Evolutionary conservation across 192 early-diverging fungal species (phyloP).

Genomic region (Podila minutissima): DNA sequence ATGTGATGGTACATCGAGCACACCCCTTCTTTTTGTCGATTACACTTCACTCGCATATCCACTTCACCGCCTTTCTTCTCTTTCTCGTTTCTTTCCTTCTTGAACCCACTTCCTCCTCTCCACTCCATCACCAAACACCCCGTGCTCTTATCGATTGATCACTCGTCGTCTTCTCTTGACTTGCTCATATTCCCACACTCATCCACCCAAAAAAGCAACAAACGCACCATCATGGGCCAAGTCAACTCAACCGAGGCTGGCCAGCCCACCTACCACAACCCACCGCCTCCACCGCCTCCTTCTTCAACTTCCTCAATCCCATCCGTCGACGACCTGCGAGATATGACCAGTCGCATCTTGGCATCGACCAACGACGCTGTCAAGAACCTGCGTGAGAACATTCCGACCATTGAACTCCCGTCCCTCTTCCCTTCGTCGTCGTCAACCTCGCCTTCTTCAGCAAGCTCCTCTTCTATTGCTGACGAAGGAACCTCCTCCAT

Average conservation of each 20-base stretch:
- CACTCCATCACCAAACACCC: not conserved
- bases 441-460: not conserved
- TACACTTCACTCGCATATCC: too few species aligned
- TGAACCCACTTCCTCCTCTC: not conserved
- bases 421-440: slow-evolving; percentile 1
- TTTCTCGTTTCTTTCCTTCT: not conserved
- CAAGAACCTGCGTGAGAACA: slow-evolving; percentile 41
- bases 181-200: too few species aligned
- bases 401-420: slow-evolving; percentile 20
- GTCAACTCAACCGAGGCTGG: slow-evolving; percentile 27
- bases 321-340: slow-evolving; percentile 35
- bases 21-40: too few species aligned
- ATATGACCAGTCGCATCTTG: slow-evolving; percentile 31
- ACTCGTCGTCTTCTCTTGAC: not conserved
- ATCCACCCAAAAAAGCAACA: not conserved
- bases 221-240: slow-evolving; percentile 30
- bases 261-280: not conserved
- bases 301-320: slow-evolving; percentile 15
- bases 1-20: too few species aligned
- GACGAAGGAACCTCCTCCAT: not conserved
- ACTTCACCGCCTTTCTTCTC: too few species aligned
- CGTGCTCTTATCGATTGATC: not conserved
- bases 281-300: not conserved
- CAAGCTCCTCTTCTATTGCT: not conserved
- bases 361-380: slow-evolving; percentile 16